phyloP scores from a whole-genome alignment of 129 eudicot species.

The Mikania micrantha region DNA sequence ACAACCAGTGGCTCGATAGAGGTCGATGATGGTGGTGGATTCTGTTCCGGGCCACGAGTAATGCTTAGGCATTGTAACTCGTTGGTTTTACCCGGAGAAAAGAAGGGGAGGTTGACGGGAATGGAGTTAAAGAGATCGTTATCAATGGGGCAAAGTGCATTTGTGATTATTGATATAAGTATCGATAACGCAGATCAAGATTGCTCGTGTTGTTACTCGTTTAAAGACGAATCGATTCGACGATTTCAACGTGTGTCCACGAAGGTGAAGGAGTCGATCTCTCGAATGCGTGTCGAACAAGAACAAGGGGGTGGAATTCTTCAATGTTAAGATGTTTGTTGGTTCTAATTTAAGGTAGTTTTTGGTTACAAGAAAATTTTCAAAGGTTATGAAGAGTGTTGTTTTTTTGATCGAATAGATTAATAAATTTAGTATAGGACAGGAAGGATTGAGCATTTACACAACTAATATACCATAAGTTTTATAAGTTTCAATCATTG shows the following conservation, averaged over 20 bases:
- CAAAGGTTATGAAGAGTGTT: background rate
- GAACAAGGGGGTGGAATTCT: slow-evolving; percentile 29
- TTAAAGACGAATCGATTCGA: slow-evolving; percentile 25
- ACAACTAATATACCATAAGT: too few relatives aligned
- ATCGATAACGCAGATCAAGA: slow-evolving; percentile 13
- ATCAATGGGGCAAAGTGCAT: slow-evolving; percentile 50
- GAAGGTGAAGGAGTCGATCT: slow-evolving; percentile 26
- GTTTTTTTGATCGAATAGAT: background rate
- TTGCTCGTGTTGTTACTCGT: slow-evolving; percentile 5
- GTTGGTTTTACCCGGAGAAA: slow-evolving; percentile 30
- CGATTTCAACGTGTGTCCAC: slow-evolving; percentile 26
- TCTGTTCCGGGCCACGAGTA: background rate
- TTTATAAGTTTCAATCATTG: too few relatives aligned
- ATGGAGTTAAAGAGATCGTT: slow-evolving; percentile 45
- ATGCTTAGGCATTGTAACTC: slow-evolving; percentile 34
- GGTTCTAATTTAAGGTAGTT: background rate
- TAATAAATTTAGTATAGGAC: too few relatives aligned
- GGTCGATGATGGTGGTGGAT: background rate
- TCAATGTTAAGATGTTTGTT: slow-evolving; percentile 30
- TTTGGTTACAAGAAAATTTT: too few relatives aligned
- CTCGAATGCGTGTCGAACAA: slow-evolving; percentile 31
- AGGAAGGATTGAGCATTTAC: too few relatives aligned
- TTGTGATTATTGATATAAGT: slow-evolving; percentile 27
- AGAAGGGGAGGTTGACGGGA: slow-evolving; percentile 4
- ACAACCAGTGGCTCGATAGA: too few relatives aligned